Base-by-base conservation (phyloP, 192 early-diverging fungal genomes). In the Nowakowskiella sp. region DNA sequence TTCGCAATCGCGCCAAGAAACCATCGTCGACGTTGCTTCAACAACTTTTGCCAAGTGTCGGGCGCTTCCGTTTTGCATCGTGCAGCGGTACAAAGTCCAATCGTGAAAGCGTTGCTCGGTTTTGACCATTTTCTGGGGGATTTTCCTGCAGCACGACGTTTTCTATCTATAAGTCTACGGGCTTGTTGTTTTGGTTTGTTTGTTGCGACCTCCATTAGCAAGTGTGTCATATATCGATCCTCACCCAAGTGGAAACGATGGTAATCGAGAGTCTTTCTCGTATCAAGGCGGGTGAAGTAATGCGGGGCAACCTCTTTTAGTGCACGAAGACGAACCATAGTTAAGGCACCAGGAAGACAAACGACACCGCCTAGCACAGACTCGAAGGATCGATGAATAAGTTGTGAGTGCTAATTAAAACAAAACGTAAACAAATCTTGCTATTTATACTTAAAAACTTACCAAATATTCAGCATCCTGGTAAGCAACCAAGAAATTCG, bases 101-200 rank as follows among this genome's bases (percentile, higher is more conserved):
- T n/a, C 9, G 87, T 88, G 51, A 93, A 95, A n/a, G n/a, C n/a
- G n/a, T n/a, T n/a, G n/a, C n/a, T n/a, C n/a, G n/a, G n/a, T n/a
- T n/a, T n/a, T n/a, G n/a, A n/a, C n/a, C n/a, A n/a, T n/a, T n/a
- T n/a, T n/a, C n/a, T n/a, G n/a, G n/a, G n/a, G n/a, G n/a, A n/a
- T n/a, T n/a, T n/a, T n/a, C n/a, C n/a, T n/a, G n/a, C n/a, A n/a
- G n/a, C n/a, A n/a, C n/a, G n/a, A n/a, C n/a, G n/a, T n/a, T n/a
- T n/a, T n/a, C n/a, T n/a, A n/a, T n/a, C n/a, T n/a, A n/a, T n/a
- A n/a, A n/a, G n/a, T n/a, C n/a, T n/a, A 26, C 81, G 90, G 79
- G 85, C 84, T 68, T 89, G 33, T 43, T 55, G 42, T 30, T 66
- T 51, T 7, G 50, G 31, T 29, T 55, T 23, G 1, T 91, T 80